phyloP scores from a whole-genome alignment of 2,329 filamentous ascomycete species.

The Alternaria gansuensis region DNA sequence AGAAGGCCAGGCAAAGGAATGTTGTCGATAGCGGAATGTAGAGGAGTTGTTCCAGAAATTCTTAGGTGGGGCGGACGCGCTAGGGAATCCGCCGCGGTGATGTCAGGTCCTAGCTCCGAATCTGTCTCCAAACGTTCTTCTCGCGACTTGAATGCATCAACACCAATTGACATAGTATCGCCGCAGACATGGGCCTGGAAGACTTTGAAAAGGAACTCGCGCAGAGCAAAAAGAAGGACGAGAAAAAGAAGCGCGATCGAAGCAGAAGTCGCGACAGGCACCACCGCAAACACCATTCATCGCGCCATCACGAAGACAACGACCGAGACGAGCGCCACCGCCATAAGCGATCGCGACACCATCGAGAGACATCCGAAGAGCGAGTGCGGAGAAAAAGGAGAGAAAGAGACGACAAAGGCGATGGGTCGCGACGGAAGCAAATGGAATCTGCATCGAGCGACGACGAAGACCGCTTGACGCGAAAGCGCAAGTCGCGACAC shows the following conservation, averaged over 20 bases:
- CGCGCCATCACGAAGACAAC: slow-evolving; percentile 58
- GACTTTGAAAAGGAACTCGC: slow-evolving; percentile 83
- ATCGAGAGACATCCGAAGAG: slow-evolving; percentile 54
- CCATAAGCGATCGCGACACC: slow-evolving; percentile 71
- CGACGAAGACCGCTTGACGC: slow-evolving; percentile 45
- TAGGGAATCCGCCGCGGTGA: slow-evolving; percentile 32
- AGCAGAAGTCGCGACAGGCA: slow-evolving; percentile 54
- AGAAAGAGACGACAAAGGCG: slow-evolving; percentile 47
- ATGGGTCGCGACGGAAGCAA: slow-evolving; percentile 49
- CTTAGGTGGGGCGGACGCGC: slow-evolving; percentile 44
- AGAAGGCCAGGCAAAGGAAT: slow-evolving; percentile 11
- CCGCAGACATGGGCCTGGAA: slow-evolving; percentile 64
- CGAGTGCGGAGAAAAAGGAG: slow-evolving; percentile 58
- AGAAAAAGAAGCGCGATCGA: slow-evolving; percentile 57
- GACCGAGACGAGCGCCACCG: slow-evolving; percentile 61
- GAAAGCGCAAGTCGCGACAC: slow-evolving; percentile 48
- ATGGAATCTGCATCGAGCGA: slow-evolving; percentile 47
- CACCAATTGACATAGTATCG: neutral
- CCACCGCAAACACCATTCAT: slow-evolving; percentile 55
- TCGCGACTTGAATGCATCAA: slow-evolving; percentile 7
- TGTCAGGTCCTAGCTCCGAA: slow-evolving; percentile 37
- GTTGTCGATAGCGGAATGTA: slow-evolving; percentile 11
- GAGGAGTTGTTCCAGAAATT: slow-evolving; percentile 37
- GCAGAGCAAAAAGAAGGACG: slow-evolving; percentile 67
- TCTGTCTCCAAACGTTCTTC: slow-evolving; percentile 24